Base-by-base conservation (phyloP, 305 asterid genomes). In the Galium porrigens region DNA sequence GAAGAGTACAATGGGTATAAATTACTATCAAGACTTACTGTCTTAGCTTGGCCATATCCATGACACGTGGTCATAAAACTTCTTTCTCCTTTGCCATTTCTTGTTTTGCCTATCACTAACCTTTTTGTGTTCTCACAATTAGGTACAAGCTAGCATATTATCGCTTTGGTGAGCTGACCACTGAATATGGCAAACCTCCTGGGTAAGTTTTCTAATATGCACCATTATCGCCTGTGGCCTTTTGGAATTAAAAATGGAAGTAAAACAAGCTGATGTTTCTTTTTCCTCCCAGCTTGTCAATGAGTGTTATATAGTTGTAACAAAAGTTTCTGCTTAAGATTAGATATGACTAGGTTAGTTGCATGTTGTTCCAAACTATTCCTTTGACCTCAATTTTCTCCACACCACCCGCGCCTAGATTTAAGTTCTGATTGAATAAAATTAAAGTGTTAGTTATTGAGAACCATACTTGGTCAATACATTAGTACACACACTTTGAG, bases 61-160 rank as follows among this genome's bases (percentile, higher is more conserved):
- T 32, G 11, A 1, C 12, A 20, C 33, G 32, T 46, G 54, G 33
- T 49, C 5, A 12, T 42, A 0, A 2, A 62, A 2, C 10, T 18
- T 54, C 55, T 25, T n/a, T 10, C 67, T 29, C 17, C 39, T 41
- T 61, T 3, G 6, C 9, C 42, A 14, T 57, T 10, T 58, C 34
- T 3, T 14, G 3, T 39, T 39, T 6, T 30, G 22, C 55, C 29
- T 34, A 4, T 61, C 5, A 63, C 64, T 66, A 41, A 77, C 39
- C 18, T 58, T 74, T 65, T 65, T 66, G n/a, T 49, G 71, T 66
- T 27, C 57, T 37, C 58, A 64, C 56, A 52, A 68, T 73, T 55
- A 92, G 98, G 99, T 94, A 94, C 88, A 94, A 89, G 85, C 83
- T 89, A 51, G 90, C 84, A 54, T 89, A 94, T 70, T 94, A 94